Evolutionary conservation across 1,284 basidiomycete genomes (phyloP).

Genomic region (Cutaneotrichosporon cutaneum): DNA sequence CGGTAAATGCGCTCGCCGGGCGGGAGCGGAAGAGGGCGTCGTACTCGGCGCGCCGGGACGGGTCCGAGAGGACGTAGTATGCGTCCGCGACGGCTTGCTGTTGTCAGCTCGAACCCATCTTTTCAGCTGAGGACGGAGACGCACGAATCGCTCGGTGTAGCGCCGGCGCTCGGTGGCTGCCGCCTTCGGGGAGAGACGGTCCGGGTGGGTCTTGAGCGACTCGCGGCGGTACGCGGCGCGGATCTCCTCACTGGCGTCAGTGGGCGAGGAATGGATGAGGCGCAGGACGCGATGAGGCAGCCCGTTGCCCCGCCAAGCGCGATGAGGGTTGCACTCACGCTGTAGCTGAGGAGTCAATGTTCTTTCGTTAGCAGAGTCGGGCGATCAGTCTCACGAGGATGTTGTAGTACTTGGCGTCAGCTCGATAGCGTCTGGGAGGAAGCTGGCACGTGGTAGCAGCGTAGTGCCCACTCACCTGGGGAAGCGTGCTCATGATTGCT

Average conservation of each 20-base stretch:
- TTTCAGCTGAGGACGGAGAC: conserved; percentile 41
- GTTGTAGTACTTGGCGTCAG: conserved; percentile 43
- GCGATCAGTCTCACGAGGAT: conserved; percentile 40
- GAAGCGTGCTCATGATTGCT: conserved; percentile 19
- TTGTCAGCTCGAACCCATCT: not conserved
- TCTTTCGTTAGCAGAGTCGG: conserved; percentile 26
- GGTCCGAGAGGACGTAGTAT: conserved; percentile 90
- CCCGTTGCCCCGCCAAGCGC: no score
- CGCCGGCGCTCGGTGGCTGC: conserved; percentile 66
- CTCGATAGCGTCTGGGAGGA: not conserved
- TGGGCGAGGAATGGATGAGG: not conserved
- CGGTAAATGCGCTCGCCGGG: conserved; percentile 39
- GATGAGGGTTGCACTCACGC: no score
- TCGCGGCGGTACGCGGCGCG: conserved; percentile 51
- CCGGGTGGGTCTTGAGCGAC: conserved; percentile 75
- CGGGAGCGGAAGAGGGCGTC: conserved; percentile 63
- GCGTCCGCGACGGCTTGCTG: conserved; percentile 84
- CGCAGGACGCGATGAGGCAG: not conserved
- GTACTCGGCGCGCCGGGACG: conserved; percentile 73
- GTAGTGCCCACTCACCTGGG: conserved; percentile 13
- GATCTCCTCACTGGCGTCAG: conserved; percentile 44
- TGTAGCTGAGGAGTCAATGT: conserved; percentile 40
- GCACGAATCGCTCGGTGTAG: conserved; percentile 72
- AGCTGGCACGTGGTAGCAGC: not conserved
- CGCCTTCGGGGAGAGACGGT: conserved; percentile 71